Percentiles rank a stretch among this genome's conserved stretches.
phyloP scores from a whole-genome alignment of 208 protist species.

The Perkinsela sp. region DNA sequence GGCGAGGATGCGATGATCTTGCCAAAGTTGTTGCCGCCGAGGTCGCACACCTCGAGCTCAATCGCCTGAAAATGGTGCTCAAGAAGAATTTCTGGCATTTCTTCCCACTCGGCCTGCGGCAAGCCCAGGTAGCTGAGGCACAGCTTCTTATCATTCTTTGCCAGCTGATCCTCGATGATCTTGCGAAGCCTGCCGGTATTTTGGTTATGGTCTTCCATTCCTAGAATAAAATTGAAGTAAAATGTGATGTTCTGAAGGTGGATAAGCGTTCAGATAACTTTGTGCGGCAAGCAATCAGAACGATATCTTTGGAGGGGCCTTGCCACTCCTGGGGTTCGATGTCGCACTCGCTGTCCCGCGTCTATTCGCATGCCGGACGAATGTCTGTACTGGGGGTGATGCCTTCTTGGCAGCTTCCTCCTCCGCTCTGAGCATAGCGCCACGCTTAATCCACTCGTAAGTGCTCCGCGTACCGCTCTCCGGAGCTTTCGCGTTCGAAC shows the following conservation, averaged over 20 bases:
- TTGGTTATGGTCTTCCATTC: too few relatives aligned
- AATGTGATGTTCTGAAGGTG: too few relatives aligned
- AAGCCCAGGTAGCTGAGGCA: not conserved
- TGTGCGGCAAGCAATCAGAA: too few relatives aligned
- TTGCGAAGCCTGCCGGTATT: not conserved
- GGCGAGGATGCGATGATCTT: too few relatives aligned
- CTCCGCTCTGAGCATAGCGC: too few relatives aligned
- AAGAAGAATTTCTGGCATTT: not conserved
- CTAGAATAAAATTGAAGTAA: too few relatives aligned
- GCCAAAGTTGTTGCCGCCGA: not conserved
- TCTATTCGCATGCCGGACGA: too few relatives aligned
- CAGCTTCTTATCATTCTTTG: not conserved
- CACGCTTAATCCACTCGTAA: not conserved
- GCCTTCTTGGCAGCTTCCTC: not conserved
- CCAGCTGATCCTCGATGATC: not conserved
- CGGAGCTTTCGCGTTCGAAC: too few relatives aligned
- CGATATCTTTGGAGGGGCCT: too few relatives aligned
- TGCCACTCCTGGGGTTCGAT: too few relatives aligned
- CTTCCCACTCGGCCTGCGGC: not conserved
- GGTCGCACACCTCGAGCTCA: not conserved
- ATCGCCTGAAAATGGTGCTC: not conserved
- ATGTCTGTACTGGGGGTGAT: not conserved
- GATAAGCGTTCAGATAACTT: too few relatives aligned
- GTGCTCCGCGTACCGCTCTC: not conserved
- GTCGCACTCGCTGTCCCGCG: too few relatives aligned